Evolutionary conservation across 805 yeast species (phyloP).

Genomic region (Yarrowia sp.): DNA sequence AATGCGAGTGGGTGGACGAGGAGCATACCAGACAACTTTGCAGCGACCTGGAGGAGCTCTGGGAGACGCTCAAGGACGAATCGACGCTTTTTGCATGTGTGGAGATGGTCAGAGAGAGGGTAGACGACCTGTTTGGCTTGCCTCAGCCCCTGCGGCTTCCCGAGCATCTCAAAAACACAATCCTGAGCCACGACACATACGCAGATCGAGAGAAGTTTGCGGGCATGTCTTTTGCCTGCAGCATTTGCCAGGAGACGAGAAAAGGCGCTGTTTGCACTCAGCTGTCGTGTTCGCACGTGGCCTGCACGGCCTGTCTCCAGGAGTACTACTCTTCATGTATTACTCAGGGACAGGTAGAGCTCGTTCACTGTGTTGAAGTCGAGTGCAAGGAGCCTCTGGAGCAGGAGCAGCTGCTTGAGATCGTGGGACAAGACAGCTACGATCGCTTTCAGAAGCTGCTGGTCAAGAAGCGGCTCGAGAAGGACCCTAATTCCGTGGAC

Average conservation of each 20-base stretch:
- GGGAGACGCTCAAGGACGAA: not conserved
- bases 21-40: not conserved
- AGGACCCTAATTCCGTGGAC: not conserved
- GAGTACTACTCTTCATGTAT: slow-evolving; percentile 3
- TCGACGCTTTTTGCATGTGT: slow-evolving; percentile 1
- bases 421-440: not conserved
- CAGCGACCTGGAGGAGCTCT: not conserved
- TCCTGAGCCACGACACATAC: not conserved
- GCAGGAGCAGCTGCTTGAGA: not conserved
- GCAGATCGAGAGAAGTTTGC: not conserved
- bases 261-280: not conserved
- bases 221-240: not conserved
- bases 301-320: not conserved
- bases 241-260: not conserved
- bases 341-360: slow-evolving; percentile 11
- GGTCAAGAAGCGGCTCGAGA: not conserved
- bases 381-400: slow-evolving; percentile 8
- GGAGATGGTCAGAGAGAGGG: not conserved
- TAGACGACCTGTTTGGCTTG: not conserved
- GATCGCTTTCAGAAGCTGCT: not conserved
- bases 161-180: not conserved
- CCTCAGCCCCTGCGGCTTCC: not conserved
- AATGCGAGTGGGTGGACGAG: not conserved
- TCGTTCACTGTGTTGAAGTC: slow-evolving; percentile 3
- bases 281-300: not conserved